Conservation (phyloP, 139 green algal species). For the Chlorella sp. region DNA sequence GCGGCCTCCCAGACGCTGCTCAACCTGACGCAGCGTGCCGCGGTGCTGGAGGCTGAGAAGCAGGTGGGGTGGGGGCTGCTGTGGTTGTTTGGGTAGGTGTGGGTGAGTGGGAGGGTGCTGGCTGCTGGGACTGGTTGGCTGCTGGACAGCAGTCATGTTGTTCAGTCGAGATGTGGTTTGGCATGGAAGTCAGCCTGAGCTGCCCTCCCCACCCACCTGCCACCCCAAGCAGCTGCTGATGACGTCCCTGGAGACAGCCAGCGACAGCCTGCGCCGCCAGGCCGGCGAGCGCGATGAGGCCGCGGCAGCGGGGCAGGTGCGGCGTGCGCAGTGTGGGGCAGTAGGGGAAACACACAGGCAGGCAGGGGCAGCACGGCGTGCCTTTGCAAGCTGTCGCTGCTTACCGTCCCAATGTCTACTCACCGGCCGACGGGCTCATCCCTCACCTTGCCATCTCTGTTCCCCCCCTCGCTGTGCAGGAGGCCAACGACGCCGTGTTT, state of each 20-base stretch:
- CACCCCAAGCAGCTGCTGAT: neutral
- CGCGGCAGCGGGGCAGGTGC: neutral
- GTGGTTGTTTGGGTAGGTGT: neutral
- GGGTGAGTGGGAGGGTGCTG: neutral
- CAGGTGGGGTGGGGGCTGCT: neutral
- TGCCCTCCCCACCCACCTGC: too few relatives aligned
- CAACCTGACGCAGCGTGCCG: conserved; percentile 27
- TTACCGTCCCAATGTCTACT: too few relatives aligned
- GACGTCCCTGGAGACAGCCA: too few relatives aligned
- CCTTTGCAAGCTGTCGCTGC: too few relatives aligned
- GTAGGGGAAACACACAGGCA: too few relatives aligned
- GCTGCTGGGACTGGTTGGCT: neutral
- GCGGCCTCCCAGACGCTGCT: conserved; percentile 22
- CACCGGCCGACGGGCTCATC: too few relatives aligned
- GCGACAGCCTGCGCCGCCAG: neutral
- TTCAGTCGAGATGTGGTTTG: too few relatives aligned
- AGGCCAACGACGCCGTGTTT: conserved; percentile 35
- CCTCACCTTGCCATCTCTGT: too few relatives aligned
- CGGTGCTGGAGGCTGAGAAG: conserved; percentile 27
- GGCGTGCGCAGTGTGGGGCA: too few relatives aligned
- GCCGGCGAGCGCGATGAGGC: neutral
- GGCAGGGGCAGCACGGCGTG: neutral
- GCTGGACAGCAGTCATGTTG: neutral
- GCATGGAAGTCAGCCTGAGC: neutral
- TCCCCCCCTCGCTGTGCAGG: neutral